Conservation (phyloP, 306 rosid genomes). For the Hippophae gyantsensis region DNA sequence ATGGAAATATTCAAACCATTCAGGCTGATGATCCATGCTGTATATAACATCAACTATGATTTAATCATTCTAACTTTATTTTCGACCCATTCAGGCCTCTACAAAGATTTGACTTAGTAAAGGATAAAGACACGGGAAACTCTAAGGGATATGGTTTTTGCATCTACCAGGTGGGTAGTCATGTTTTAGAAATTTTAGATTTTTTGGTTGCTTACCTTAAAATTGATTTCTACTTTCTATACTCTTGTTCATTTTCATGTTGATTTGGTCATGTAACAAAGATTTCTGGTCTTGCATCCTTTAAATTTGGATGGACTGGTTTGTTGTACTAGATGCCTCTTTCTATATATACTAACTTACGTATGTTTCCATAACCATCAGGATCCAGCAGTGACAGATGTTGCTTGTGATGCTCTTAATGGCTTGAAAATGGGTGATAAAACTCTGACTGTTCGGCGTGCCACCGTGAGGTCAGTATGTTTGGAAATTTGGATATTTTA, state of each 20-base stretch:
- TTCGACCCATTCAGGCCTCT: conserved; percentile 49
- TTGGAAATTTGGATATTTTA: conserved; percentile 10
- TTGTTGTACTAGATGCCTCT: conserved; percentile 8
- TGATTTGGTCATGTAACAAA: conserved; percentile 1
- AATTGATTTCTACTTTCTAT: not conserved
- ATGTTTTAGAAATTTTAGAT: conserved; percentile 7
- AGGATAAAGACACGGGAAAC: conserved; percentile 77
- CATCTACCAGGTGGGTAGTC: conserved; percentile 52
- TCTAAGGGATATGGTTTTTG: conserved; percentile 85
- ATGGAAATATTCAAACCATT: not conserved
- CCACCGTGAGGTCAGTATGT: conserved; percentile 50
- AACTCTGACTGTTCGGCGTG: conserved; percentile 76
- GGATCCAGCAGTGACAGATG: conserved; percentile 72
- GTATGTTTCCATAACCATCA: conserved; percentile 27
- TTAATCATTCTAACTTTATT: conserved; percentile 13
- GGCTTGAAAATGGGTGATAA: conserved; percentile 87
- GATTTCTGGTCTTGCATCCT: not conserved
- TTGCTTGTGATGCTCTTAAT: conserved; percentile 71
- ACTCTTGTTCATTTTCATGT: not conserved
- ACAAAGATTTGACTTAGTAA: conserved; percentile 61
- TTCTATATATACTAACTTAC: conserved; percentile 5
- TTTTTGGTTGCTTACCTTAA: conserved; percentile 11
- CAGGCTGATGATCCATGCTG: conserved; percentile 2
- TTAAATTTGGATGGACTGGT: not conserved
- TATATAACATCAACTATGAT: conserved; percentile 10